These are phyloP conservation scores for Alternaria atra DNA, from an alignment of 2,329 filamentous ascomycete genomes.

Conservation along the genomic window DNA sequence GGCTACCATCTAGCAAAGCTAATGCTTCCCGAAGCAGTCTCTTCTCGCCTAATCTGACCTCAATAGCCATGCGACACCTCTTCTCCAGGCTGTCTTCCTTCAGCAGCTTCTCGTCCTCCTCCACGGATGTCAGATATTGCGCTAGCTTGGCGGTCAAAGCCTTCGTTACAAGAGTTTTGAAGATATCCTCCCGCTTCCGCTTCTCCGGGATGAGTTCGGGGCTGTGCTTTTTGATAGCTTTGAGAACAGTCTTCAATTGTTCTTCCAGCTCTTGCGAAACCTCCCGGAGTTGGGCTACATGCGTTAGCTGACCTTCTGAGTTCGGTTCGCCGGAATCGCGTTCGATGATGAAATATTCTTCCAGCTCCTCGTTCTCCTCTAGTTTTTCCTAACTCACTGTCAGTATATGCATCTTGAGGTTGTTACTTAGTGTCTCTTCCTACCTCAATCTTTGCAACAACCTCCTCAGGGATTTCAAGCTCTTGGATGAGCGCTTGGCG, in stretches of 20 bases:
- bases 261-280: conserved; percentile 29
- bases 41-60: conserved; percentile 33
- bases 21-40: conserved; percentile 26
- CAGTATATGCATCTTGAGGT: background rate
- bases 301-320: conserved; percentile 25
- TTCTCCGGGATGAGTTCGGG: conserved; percentile 15
- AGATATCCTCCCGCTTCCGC: conserved; percentile 22
- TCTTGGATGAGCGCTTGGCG: conserved; percentile 13
- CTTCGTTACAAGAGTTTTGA: conserved; percentile 13
- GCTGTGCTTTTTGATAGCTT: conserved; percentile 22
- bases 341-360: conserved; percentile 32
- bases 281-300: conserved; percentile 20
- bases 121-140: conserved; percentile 22
- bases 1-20: background rate
- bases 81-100: conserved; percentile 12
- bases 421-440: background rate
- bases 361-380: conserved; percentile 19
- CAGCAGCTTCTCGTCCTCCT: conserved; percentile 25
- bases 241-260: conserved; percentile 26
- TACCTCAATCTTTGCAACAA: conserved; percentile 12
- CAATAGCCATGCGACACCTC: conserved; percentile 31
- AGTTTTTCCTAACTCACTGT: background rate
- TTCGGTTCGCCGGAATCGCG: conserved; percentile 35
- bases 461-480: conserved; percentile 12
- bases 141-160: conserved; percentile 23